Conservation (phyloP, 1,284 basidiomycete species). For the Schizophyllum commune region DNA sequence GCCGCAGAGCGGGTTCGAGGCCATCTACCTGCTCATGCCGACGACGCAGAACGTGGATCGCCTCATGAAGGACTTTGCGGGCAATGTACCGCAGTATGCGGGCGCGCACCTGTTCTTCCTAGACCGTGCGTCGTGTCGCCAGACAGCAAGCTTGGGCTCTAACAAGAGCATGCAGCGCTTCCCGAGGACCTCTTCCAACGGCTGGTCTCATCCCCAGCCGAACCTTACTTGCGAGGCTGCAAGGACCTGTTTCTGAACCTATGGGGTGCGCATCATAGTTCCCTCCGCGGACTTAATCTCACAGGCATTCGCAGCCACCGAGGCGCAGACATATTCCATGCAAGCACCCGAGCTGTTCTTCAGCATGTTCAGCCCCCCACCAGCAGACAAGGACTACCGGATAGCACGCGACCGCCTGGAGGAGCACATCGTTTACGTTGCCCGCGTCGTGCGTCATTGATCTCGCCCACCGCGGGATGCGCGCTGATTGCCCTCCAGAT, state of each 20-base stretch:
- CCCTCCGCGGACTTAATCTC: slow-evolving; percentile 1
- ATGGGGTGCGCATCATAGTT: slow-evolving; percentile 49
- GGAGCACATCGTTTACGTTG: slow-evolving; percentile 75
- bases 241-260: slow-evolving; percentile 88
- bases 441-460: slow-evolving; percentile 48
- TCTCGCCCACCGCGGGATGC: slow-evolving; percentile 12
- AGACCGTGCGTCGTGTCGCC: slow-evolving; percentile 56
- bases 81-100: slow-evolving; percentile 67
- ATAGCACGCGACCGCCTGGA: slow-evolving; percentile 63
- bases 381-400: slow-evolving; percentile 53
- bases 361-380: slow-evolving; percentile 78
- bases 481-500: slow-evolving; percentile 44
- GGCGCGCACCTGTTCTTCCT: slow-evolving; percentile 93
- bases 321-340: slow-evolving; percentile 78
- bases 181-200: slow-evolving; percentile 69
- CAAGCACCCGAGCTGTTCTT: slow-evolving; percentile 76
- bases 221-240: slow-evolving; percentile 61
- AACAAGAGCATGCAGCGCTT: slow-evolving; percentile 38
- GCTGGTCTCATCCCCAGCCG: slow-evolving; percentile 64
- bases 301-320: slow-evolving; percentile 48
- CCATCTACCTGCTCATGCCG: slow-evolving; percentile 91
- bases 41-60: slow-evolving; percentile 92
- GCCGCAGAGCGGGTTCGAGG: slow-evolving; percentile 78
- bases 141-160: neutral
- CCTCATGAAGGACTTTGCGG: slow-evolving; percentile 79